phyloP scores from a whole-genome alignment of 176 grass and related monocot genomes.

The Chloris gayana region DNA sequence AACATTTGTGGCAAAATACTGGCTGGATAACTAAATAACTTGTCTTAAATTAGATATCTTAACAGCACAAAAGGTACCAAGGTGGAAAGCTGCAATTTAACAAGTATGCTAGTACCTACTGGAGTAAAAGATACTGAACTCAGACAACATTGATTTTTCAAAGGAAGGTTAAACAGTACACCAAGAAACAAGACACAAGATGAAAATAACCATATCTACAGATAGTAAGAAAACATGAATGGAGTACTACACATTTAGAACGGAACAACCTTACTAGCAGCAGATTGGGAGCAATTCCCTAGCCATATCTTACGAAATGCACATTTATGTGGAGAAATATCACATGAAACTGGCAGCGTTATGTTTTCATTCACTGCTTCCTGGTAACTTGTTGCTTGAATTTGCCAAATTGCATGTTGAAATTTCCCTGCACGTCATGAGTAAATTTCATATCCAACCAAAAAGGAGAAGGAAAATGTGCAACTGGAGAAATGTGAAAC shows the following conservation, averaged over 20 bases:
- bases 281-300: constrained; percentile 70
- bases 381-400: constrained; percentile 48
- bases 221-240: constrained; percentile 21
- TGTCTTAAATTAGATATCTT: background rate
- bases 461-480: constrained; percentile 36
- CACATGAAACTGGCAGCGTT: constrained; percentile 44
- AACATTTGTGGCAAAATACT: constrained; percentile 3
- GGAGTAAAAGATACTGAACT: background rate
- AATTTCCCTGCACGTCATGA: constrained; percentile 62
- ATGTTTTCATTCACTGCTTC: constrained; percentile 44
- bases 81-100: constrained; percentile 15
- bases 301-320: constrained; percentile 90
- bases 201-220: constrained; percentile 24
- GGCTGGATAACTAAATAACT: background rate
- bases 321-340: constrained; percentile 58
- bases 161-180: constrained; percentile 31
- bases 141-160: background rate
- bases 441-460: constrained; percentile 15
- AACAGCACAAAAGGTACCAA: constrained; percentile 13
- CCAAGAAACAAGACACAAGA: constrained; percentile 27
- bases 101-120: background rate
- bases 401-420: constrained; percentile 89
- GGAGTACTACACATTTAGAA: constrained; percentile 18
- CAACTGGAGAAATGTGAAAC: constrained; percentile 22
- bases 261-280: constrained; percentile 80